Percentiles rank a stretch among this genome's conserved stretches.
Conservation (phyloP, 2,329 filamentous ascomycete species). For the Penicillium sp. region DNA sequence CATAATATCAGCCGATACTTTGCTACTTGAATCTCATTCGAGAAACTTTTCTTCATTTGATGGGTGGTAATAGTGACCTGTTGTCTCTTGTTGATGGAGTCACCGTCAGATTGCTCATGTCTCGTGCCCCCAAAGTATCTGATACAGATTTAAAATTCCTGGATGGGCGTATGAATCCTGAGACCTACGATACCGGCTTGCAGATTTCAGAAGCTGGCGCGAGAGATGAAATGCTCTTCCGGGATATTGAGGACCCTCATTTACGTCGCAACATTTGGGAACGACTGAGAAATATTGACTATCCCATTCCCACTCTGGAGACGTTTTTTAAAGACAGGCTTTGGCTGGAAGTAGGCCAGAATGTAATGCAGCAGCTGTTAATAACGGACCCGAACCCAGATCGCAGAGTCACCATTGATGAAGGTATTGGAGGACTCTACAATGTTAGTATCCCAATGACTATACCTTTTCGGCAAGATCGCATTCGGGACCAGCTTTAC, state of each 20-base stretch:
- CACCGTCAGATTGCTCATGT: slow-evolving; percentile 8
- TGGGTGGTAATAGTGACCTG: background rate
- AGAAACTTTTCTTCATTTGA: slow-evolving; percentile 1
- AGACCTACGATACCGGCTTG: no score
- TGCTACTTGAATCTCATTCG: slow-evolving; percentile 15
- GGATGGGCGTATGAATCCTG: no score
- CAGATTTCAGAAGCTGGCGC: no score
- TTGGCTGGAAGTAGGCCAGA: slow-evolving; percentile 12
- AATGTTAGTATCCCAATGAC: no score
- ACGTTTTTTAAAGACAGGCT: slow-evolving; percentile 18
- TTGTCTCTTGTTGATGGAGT: slow-evolving; percentile 6
- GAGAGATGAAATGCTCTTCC: no score
- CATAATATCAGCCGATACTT: slow-evolving; percentile 7
- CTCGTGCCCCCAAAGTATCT: slow-evolving; percentile 13
- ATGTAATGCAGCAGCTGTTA: slow-evolving; percentile 4
- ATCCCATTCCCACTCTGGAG: slow-evolving; percentile 12
- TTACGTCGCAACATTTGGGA: slow-evolving; percentile 9
- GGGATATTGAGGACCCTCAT: no score
- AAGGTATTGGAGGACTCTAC: no score
- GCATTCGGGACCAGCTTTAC: no score
- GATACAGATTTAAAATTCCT: background rate
- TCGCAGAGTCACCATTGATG: no score
- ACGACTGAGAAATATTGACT: slow-evolving; percentile 10
- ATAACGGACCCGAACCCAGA: no score
- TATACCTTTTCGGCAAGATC: no score